Evolutionary conservation across 305 asterid species (phyloP).

Genomic region (Fraxinus angustifolia): DNA sequence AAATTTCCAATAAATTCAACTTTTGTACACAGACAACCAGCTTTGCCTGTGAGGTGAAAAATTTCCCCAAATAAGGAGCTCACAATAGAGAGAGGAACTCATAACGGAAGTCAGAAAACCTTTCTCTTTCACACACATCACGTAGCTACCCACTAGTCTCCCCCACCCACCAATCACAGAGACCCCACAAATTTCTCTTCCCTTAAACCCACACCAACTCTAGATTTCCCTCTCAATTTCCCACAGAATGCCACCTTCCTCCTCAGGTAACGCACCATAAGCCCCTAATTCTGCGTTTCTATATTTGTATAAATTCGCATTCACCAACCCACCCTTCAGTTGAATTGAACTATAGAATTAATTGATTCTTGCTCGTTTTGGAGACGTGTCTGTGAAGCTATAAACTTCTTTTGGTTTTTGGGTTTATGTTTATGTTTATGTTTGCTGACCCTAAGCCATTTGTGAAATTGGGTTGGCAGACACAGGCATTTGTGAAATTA

Average conservation of each 20-base stretch:
- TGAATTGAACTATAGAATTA: neutral
- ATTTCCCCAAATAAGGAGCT: neutral
- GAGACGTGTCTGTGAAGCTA: neutral
- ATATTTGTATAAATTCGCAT: neutral
- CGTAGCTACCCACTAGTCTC: neutral
- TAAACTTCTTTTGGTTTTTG: neutral
- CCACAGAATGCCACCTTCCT: conserved; percentile 53
- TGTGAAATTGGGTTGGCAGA: neutral
- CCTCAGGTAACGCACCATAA: conserved; percentile 35
- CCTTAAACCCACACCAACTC: conserved; percentile 4
- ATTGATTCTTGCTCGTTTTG: neutral
- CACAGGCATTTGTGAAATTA: neutral
- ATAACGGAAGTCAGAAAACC: neutral
- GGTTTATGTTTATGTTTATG: neutral
- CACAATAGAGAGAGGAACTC: neutral
- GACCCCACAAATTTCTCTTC: conserved; percentile 37
- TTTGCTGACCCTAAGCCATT: neutral
- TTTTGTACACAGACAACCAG: neutral
- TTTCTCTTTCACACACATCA: neutral
- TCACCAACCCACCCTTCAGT: neutral
- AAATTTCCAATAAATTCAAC: neutral
- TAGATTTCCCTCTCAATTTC: conserved; percentile 8
- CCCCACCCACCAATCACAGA: conserved; percentile 22
- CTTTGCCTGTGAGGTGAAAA: neutral
- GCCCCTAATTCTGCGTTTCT: neutral